Evolutionary conservation across 1,284 basidiomycete species (phyloP).

Genomic region (Ustilago bromivora): DNA sequence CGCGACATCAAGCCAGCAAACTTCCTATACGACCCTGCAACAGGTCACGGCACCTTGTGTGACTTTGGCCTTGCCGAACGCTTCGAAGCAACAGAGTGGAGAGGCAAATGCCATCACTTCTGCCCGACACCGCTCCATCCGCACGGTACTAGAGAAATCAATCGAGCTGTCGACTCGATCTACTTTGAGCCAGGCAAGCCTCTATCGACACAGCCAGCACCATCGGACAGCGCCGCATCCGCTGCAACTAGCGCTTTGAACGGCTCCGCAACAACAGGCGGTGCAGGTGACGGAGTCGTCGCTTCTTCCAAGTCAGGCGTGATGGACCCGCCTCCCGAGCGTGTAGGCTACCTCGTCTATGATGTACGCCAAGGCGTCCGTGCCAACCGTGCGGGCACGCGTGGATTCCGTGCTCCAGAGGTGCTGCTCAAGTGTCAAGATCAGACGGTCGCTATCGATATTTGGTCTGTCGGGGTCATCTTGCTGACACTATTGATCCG

Average conservation of each 20-base stretch:
- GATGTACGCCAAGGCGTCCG: conserved; percentile 79
- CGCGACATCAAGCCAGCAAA: conserved; percentile 99
- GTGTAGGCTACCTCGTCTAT: conserved; percentile 62
- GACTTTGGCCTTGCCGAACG: conserved; percentile 84
- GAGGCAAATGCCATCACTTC: conserved; percentile 67
- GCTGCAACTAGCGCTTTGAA: conserved; percentile 70
- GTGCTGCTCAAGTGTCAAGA: conserved; percentile 94
- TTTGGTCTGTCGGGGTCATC: conserved; percentile 95
- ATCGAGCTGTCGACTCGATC: conserved; percentile 54
- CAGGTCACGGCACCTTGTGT: conserved; percentile 86
- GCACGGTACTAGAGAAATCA: conserved; percentile 61
- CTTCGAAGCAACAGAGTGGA: conserved; percentile 64
- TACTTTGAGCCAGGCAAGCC: conserved; percentile 63
- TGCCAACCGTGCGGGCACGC: conserved; percentile 94
- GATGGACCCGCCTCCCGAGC: conserved; percentile 65
- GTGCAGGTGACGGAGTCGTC: conserved; percentile 7
- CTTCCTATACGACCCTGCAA: conserved; percentile 90
- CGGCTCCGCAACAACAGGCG: conserved; percentile 25
- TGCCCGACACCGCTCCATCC: conserved; percentile 56
- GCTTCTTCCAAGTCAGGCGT: conserved; percentile 28
- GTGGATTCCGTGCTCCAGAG: conserved; percentile 96
- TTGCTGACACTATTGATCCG: conserved; percentile 89
- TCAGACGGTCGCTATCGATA: conserved; percentile 91
- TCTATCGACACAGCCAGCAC: conserved; percentile 30
- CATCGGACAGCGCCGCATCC: conserved; percentile 14